A percentile compares a stretch with the other conserved stretches of the same genome.
Conservation (phyloP, 345 rosid genomes). For the Citrus cavaleriei region DNA sequence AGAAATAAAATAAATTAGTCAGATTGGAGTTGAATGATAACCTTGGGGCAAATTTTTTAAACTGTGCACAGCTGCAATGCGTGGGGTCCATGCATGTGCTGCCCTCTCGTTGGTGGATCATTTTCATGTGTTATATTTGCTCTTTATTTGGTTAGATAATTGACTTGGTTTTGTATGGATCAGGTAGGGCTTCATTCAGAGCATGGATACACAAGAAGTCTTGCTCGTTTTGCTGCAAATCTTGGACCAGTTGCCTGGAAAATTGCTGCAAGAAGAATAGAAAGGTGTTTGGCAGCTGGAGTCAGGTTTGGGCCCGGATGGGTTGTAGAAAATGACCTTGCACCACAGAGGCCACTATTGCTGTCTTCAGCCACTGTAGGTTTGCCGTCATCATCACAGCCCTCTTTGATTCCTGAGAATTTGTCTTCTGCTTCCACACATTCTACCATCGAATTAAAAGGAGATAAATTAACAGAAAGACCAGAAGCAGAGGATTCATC, state of each 20-base stretch:
- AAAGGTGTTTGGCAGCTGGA: slow-evolving; percentile 53
- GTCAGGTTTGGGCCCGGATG: slow-evolving; percentile 77
- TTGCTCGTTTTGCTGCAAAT: slow-evolving; percentile 74
- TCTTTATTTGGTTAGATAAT: slow-evolving; percentile 2
- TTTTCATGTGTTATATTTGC: neutral
- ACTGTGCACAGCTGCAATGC: slow-evolving; percentile 2
- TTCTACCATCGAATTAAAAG: slow-evolving; percentile 13
- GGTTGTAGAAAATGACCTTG: slow-evolving; percentile 68
- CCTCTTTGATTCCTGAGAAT: slow-evolving; percentile 19
- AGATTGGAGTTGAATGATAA: neutral
- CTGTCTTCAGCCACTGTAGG: slow-evolving; percentile 15
- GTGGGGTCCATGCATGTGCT: neutral
- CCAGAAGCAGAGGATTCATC: slow-evolving; percentile 17
- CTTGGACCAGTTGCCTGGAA: slow-evolving; percentile 72
- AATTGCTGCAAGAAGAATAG: slow-evolving; percentile 54
- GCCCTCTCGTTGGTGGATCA: slow-evolving; percentile 7
- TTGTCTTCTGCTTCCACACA: slow-evolving; percentile 14
- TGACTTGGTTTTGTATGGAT: slow-evolving; percentile 17
- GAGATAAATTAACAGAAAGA: slow-evolving; percentile 13
- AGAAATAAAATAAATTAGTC: neutral
- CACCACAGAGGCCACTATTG: slow-evolving; percentile 27
- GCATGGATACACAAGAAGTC: slow-evolving; percentile 73
- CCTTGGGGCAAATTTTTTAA: neutral
- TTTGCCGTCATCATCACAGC: slow-evolving; percentile 19
- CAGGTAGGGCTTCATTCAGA: slow-evolving; percentile 88